Conservation (phyloP, 352 stramenopile genomes). For the Thraustochytrium striatum region DNA sequence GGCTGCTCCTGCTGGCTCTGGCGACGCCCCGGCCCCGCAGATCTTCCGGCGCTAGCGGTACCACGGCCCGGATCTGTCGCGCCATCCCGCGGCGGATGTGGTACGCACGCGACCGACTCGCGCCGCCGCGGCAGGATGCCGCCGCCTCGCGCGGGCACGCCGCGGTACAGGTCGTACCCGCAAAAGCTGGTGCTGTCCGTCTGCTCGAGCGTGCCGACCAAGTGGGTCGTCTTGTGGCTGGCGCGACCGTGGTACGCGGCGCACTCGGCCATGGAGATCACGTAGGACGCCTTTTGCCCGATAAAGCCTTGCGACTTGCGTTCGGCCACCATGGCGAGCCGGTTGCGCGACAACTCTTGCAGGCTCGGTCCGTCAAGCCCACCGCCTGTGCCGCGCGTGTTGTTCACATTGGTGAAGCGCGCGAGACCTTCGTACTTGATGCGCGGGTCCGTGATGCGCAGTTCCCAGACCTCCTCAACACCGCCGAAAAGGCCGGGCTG, state of each 20-base stretch:
- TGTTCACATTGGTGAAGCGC: constrained; percentile 12
- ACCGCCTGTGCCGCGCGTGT: not conserved
- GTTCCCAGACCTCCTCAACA: constrained; percentile 17
- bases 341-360: not conserved
- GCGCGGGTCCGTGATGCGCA: constrained; percentile 35
- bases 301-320: constrained; percentile 12
- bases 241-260: constrained; percentile 7
- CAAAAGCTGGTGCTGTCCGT: constrained; percentile 11
- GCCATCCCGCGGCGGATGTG: not conserved
- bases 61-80: constrained; percentile 13
- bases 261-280: constrained; percentile 36
- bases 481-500: constrained; percentile 1
- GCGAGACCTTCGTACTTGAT: constrained; percentile 14
- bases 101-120: too few relatives aligned
- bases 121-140: too few relatives aligned
- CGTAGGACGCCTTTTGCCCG: constrained; percentile 3
- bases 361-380: not conserved
- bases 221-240: constrained; percentile 10
- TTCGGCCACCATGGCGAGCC: constrained; percentile 28
- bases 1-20: too few relatives aligned
- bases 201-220: constrained; percentile 25
- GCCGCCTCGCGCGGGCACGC: too few relatives aligned
- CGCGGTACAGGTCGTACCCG: constrained; percentile 23
- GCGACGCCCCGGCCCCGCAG: too few relatives aligned
- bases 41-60: too few relatives aligned